Evolutionary conservation across 106 monocot species (phyloP), one percentile per base, ranked within the genome.

Genomic region (Vanilla planifolia): DNA sequence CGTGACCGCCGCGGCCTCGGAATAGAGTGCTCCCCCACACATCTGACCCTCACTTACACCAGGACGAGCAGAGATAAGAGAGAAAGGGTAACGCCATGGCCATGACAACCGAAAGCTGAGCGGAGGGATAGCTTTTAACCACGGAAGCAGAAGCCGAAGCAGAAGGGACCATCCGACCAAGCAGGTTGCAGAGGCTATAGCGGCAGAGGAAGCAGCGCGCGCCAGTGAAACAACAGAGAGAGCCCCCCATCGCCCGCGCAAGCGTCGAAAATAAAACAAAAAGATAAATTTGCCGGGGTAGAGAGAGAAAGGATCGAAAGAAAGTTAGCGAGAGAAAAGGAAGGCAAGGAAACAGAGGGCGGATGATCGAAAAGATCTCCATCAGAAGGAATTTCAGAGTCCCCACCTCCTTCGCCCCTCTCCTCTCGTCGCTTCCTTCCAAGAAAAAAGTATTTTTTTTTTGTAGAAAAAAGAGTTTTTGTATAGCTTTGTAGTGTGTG

Each of bases 381-480:
- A 46, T 72, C 64, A 64, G 71, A 72, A 55, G 53, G 71, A 72
- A 72, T 72, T 72, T 64, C 71, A 72, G 71, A 64, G 46, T 29
- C 64, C 63, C 70, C 59, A 40, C 71, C 26, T 1, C 5, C 17
- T 4, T 15, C 37, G 9, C 53, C 21, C n/a, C 8, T 8, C 37
- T 16, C 11, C 29, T 15, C 5, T 17, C 36, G 7, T 14, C 10
- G 30, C 24, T 42, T 19, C 9, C 2, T 3, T n/a, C 25, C 63
- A 47, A 19, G 16, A 51, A 52, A 14, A 64, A 24, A 24, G 46
- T 30, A 11, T 4, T n/a, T 48, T 53, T 32, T 11, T 32, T 53
- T n/a, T 32, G 29, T 5, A 30, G n/a, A n/a, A n/a, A n/a, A n/a
- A n/a, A n/a, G n/a, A n/a, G n/a, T n/a, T n/a, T n/a, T n/a, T n/a